Base-by-base conservation (phyloP, 116 monocot genomes). In the Zostera marina region DNA sequence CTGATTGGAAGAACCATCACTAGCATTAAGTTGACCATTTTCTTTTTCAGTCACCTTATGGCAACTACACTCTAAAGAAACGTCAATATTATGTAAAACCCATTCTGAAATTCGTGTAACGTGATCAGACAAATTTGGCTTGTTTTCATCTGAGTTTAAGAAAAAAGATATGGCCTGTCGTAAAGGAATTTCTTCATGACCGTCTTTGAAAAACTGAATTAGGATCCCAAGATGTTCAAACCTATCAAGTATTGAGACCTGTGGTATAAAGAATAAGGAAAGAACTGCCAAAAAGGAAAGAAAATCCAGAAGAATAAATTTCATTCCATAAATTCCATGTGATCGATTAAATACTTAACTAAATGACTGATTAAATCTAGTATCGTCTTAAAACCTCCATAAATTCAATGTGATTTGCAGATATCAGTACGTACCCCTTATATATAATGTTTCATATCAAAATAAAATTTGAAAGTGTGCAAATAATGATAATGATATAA, bases 191-290 rank as follows among this genome's bases (percentile, higher is more conserved):
- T 75, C 73, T 70, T 81, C 78, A 56, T 55, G 47, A 6, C 70
- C 80, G 42, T 66, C 74, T 66, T 74, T 74, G 60, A 49, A 62
- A 58, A 92, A 78, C 48, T 87, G 80, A 22, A 92, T 64, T 20
- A 92, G 70, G 13, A 92, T 76, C 9, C 79, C 81, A 65, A 92
- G 81, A 49, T 79, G 92, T 44, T 80, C 80, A 76, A 92, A 76
- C 22, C 60, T 81, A 63, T 87, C 77, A 22, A 61, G 24, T 12
- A 80, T 74, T 63, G 83, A 62, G 23, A 92, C 74, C 92, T 32
- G 32, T 32, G 32, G 2, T 32, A 32, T 91, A 52, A 49, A 70
- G 42, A 15, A 52, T 72, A 10, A 19, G 58, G 17, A 9, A 16
- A 7, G 15, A 41, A 16, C 41, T 41, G 12, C 16, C 11, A 58